Percentiles rank a stretch among this genome's conserved stretches.
Conservation (phyloP, 2,329 filamentous ascomycete genomes). For the Hymenoscyphus albidus region DNA sequence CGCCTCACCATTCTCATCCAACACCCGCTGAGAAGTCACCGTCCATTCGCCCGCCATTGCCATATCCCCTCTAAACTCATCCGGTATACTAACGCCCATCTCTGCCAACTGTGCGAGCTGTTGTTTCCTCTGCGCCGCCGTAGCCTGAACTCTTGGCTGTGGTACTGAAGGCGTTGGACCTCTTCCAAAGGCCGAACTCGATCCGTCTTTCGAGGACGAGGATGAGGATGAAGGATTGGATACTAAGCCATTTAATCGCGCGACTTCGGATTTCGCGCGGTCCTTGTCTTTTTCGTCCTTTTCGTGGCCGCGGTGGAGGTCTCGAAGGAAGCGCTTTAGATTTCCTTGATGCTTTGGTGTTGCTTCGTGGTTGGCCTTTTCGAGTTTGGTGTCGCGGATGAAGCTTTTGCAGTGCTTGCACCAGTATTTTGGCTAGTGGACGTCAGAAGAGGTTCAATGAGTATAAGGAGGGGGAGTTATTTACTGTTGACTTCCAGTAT, state of each 20-base stretch:
- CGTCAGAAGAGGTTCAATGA: background rate
- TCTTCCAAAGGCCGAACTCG: conserved; percentile 28
- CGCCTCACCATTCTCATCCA: conserved; percentile 43
- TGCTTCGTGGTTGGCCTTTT: conserved; percentile 83
- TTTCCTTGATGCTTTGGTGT: conserved; percentile 80
- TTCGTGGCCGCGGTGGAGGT: conserved; percentile 82
- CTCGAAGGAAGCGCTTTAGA: conserved; percentile 84
- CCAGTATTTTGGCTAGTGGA: conserved; percentile 75
- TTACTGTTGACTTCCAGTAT: conserved; percentile 93
- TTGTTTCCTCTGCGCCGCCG: conserved; percentile 67
- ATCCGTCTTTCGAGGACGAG: conserved; percentile 29
- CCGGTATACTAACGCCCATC: conserved; percentile 80
- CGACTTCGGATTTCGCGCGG: conserved; percentile 77
- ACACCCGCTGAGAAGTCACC: conserved; percentile 43
- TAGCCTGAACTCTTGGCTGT: conserved; percentile 32
- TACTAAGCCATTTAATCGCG: conserved; percentile 76
- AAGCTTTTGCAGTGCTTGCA: conserved; percentile 94
- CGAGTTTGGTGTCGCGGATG: conserved; percentile 88
- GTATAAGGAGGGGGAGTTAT: conserved; percentile 20
- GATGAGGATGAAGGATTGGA: conserved; percentile 27
- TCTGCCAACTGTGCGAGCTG: conserved; percentile 86
- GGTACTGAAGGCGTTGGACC: conserved; percentile 29
- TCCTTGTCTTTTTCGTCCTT: conserved; percentile 77
- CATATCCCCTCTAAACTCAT: conserved; percentile 73
- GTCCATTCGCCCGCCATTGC: conserved; percentile 90